Percentiles rank a stretch among this genome's conserved stretches.
Evolutionary conservation across 495 filamentous ascomycete species (phyloP).

Genomic region (Lindgomyces ingoldianus): DNA sequence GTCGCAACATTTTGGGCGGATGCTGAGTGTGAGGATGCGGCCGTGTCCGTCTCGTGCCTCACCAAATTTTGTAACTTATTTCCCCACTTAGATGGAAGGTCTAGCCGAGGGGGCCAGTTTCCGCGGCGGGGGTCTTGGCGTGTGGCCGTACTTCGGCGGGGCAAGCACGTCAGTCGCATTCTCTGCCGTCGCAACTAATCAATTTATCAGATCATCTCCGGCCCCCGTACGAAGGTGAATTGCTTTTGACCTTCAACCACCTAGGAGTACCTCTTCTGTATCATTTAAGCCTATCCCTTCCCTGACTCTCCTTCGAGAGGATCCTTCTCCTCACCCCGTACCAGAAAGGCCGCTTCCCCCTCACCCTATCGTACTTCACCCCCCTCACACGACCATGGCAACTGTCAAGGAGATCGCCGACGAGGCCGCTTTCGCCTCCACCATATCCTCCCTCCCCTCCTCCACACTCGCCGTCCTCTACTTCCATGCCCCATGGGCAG

Average conservation of each 20-base stretch:
- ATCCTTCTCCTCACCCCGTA: neutral
- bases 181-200: slow-evolving; percentile 5
- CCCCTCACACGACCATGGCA: slow-evolving; percentile 27
- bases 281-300: neutral
- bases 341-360: neutral
- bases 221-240: neutral
- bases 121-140: no score
- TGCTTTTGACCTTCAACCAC: neutral
- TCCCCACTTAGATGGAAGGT: no score
- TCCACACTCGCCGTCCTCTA: slow-evolving; percentile 77
- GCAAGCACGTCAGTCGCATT: slow-evolving; percentile 30
- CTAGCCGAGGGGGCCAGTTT: neutral
- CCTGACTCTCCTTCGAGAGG: neutral
- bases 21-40: no score
- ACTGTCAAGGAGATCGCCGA: slow-evolving; percentile 70
- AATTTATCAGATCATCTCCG: slow-evolving; percentile 20
- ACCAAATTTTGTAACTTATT: no score
- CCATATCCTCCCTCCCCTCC: slow-evolving; percentile 63
- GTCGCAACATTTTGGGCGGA: slow-evolving; percentile 51
- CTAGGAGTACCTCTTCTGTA: neutral
- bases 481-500: slow-evolving; percentile 97
- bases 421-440: slow-evolving; percentile 65
- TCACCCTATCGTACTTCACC: neutral
- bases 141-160: slow-evolving; percentile 12
- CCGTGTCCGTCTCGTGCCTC: no score